Base-by-base conservation (phyloP, 1,139 yeast genomes). In the Nakaseomyces glabratus region DNA sequence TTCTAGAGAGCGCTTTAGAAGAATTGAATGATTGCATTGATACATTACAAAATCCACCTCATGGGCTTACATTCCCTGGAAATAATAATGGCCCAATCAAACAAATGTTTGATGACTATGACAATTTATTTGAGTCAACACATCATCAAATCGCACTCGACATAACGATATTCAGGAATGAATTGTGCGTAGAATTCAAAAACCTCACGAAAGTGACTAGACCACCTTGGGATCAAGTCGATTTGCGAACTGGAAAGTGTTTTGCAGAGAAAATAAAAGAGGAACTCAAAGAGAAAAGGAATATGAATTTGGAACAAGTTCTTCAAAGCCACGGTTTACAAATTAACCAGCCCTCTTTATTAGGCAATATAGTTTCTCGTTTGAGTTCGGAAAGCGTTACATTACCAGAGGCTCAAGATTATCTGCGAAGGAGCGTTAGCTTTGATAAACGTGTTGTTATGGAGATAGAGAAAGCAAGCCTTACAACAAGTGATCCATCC, bases 401-500 rank as follows among this genome's bases (percentile, higher is more conserved):
- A 2, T 32, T 55, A 18, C 42, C 49, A n/a, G 52, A 55, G 35
- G 60, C 62, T 6, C 56, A 51, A 30, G 57, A 57, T 32, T 57
- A 55, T 34, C 40, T 61, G 20, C 53, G 57, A 7, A 43, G 65
- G 24, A 58, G 65, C 31, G 48, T 60, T n/a, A 60, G 66, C 8
- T 66, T 60, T 39, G 52, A 62, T 37, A 57, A 57, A 13, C 48
- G 47, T 25, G 63, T 63, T 4, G 68, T 66, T 3, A 52, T 63
- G 28, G 70, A 65, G 39, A 47, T 54, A 33, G 71, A 65, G 34
- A 60, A 62, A 34, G 43, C 63, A 4, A 48, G 60, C 6, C 60
- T 63, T 11, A 61, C 63, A 20, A 59, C 68, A 20, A 69, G 66
- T 40, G 73, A 69, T 39, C 73, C 73, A 5, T 58, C 59, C 32